A percentile compares a stretch with the other conserved stretches of the same genome.
Conservation (phyloP, 2,329 filamentous ascomycete species). For the Talaromyces sp. region DNA sequence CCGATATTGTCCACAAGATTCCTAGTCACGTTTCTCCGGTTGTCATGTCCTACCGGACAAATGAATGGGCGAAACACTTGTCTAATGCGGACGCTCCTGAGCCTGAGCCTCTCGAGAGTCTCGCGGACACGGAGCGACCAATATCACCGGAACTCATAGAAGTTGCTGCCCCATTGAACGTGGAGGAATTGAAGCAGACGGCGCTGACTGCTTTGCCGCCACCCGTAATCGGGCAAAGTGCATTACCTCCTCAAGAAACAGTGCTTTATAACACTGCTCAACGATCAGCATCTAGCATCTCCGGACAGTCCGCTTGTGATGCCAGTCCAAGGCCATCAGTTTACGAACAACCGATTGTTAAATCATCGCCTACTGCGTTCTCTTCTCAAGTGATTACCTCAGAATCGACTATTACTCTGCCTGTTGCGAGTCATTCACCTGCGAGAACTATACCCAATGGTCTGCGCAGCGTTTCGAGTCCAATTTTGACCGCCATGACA, state of each 20-base stretch:
- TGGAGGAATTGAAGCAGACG: slow-evolving; percentile 64
- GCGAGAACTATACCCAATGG: neutral
- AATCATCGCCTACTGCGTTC: neutral
- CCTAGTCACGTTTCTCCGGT: slow-evolving; percentile 71
- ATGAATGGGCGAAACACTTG: slow-evolving; percentile 94
- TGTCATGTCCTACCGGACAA: slow-evolving; percentile 79
- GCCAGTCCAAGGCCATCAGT: neutral
- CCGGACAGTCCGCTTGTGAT: neutral
- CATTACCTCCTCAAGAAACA: neutral
- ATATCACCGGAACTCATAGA: slow-evolving; percentile 41
- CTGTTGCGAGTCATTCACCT: neutral
- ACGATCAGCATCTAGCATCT: slow-evolving; percentile 11
- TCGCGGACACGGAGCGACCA: slow-evolving; percentile 16
- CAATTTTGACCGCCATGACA: slow-evolving; percentile 23
- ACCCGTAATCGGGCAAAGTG: slow-evolving; percentile 29
- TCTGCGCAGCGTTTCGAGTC: slow-evolving; percentile 23
- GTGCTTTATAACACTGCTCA: neutral
- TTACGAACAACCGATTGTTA: neutral
- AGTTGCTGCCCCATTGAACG: slow-evolving; percentile 57
- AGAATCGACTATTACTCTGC: neutral
- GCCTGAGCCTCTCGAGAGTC: slow-evolving; percentile 43
- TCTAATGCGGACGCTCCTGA: slow-evolving; percentile 70
- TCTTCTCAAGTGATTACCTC: neutral
- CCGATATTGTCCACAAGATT: slow-evolving; percentile 52
- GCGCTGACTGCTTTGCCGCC: slow-evolving; percentile 50